Percentiles rank a stretch among this genome's conserved stretches.
These are phyloP conservation scores for Syzygium oleosum DNA, from an alignment of 345 rosid species.

Conservation along the genomic window DNA sequence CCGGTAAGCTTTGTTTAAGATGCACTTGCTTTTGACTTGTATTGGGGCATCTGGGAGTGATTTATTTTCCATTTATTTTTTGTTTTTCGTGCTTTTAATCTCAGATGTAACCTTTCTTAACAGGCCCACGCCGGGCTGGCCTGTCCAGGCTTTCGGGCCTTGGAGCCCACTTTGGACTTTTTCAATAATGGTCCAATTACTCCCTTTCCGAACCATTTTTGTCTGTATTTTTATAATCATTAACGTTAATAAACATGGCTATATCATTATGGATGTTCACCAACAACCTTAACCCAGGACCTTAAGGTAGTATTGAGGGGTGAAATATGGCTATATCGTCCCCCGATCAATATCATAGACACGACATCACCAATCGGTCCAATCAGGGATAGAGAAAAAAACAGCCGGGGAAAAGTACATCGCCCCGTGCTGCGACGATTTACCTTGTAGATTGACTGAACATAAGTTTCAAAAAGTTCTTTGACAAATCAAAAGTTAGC, in stretches of 20 bases:
- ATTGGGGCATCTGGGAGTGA: no score
- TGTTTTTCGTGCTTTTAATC: no score
- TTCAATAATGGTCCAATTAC: background rate
- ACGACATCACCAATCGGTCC: background rate
- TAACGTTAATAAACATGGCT: background rate
- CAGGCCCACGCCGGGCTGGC: background rate
- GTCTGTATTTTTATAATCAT: background rate
- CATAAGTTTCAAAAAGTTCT: no score
- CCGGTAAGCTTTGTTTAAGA: background rate
- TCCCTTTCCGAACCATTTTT: background rate
- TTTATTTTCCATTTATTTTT: no score
- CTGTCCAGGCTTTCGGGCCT: background rate
- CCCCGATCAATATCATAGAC: background rate
- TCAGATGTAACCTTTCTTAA: background rate
- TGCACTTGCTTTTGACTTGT: background rate
- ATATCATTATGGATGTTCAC: background rate
- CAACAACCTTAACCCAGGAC: background rate
- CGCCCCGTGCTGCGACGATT: background rate
- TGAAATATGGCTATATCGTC: background rate
- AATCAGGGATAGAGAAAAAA: rapidly evolving
- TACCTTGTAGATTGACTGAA: no score
- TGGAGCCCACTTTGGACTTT: background rate
- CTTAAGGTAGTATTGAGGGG: background rate
- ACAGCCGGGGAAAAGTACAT: background rate
- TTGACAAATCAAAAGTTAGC: no score